Base-by-base conservation (phyloP, 148 eudicot genomes). In the Vaccinium corymbosum region DNA sequence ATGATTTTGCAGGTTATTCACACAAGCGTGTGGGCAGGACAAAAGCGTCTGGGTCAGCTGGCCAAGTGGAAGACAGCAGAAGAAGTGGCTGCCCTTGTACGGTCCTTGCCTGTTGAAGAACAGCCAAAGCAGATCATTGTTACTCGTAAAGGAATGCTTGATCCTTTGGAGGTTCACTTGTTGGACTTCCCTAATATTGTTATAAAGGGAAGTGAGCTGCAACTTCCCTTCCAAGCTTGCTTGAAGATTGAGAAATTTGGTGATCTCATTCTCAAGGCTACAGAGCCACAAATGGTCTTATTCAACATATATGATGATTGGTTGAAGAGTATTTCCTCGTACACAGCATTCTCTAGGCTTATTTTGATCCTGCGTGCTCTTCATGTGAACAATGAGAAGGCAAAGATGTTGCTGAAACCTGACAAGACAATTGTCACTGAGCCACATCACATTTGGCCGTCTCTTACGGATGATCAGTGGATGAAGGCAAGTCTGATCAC, bases 11-110 rank as follows among this genome's bases (percentile, higher is more conserved):
- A 96, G 98, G 46, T 42, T 42, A 42, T 42, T 42, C 46, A 97
- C 91, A 97, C 99, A 20, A 97, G 99, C 85, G 99, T 97, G 2
- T 97, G 99, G 99, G 99, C 99, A 66, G 99, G 99, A 84, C 99
- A 97, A 85, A 97, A 97, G 89, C 98, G 99, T 85, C 97, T 97
- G 80, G 99, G 99, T 81, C 99, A 97, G 93, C 87, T 97, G 86
- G 98, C 99, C 62, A 97, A 97, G 92, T 97, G 99, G 99, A 97
- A 97, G 88, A 97, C 99, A 52, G 99, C 98, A 70, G 99, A 96
- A 91, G 99, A 96, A 91, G 99, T 96, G 74, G 99, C 99, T 42
- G 99, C 99, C 16, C 94, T 97, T 74, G 99, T 97, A 50, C 91
- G 99, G 20, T 97, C 99, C 66, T 89, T 97, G 87, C 99, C 99